Evolutionary conservation across 176 grass and related monocot genomes (phyloP), one percentile per base, ranked within the genome.

Genomic region (Aegilops longissima): DNA sequence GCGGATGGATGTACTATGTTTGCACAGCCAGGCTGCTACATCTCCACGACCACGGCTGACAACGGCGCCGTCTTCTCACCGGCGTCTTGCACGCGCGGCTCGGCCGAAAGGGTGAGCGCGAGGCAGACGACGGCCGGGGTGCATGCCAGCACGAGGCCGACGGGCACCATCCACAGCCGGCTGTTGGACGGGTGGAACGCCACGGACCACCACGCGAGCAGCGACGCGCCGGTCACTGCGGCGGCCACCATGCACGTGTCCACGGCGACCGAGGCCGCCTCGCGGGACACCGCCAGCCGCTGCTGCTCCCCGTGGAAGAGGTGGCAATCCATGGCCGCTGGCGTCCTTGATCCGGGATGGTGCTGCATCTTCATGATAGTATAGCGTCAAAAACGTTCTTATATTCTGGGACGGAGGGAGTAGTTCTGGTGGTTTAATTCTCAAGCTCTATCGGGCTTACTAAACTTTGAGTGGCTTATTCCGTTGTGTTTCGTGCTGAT

Each of bases 91-190:
- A 10, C 9, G 29, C 62, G 45, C 10, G 86, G 25, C 20, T 59
- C 36, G n/a, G 24, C 34, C 33, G 93, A 90, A 80, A 87, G 61
- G 66, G 73, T 72, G 29, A 95, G 83, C 5, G 95, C 90, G 66
- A 86, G 61, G 83, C 86, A 93, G 62, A 93, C 86, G 69, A 93
- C 9, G 52, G 79, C 23, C 24, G 93, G 91, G 23, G 95, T 98
- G 76, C 93, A 82, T 12, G 88, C 84, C 72, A 95, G 82, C 34
- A 98, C 67, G 72, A 98, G 88, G 44, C 95, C 89, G 33, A 90
- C 40, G 12, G 95, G 93, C 38, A 98, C 95, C 95, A 95, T 98
- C 95, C 95, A 98, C 3, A 95, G 85, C 40, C 83, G 91, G n/a
- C 81, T 83, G 83, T 95, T 90, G 3, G 79, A 66, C 3, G 87